Evolutionary conservation across 805 yeast genomes (phyloP), one percentile per base, ranked within the genome.

Genomic region (Metschnikowia cubensis): DNA sequence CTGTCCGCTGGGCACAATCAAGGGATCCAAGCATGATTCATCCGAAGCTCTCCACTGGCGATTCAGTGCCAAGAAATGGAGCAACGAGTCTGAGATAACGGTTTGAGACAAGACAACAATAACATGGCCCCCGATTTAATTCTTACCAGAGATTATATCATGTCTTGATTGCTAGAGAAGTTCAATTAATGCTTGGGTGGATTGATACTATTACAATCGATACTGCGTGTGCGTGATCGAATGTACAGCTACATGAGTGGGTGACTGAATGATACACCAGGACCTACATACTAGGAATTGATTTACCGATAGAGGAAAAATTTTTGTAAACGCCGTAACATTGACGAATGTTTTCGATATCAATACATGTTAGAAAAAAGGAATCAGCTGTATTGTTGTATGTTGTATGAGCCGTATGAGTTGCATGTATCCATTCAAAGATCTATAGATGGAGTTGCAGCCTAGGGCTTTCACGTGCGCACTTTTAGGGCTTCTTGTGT

Each of bases 31-130:
- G 59, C 77, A 82, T 39, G 87, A 82, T 51, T 57, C 66, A 17
- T 77, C 75, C 17, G 68, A 70, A 2, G 63, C 80, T 14, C 69
- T 74, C 38, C 95, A 87, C 66, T 87, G 95, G 95, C 81, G 91
- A 71, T 80, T 84, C 57, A 70, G 70, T 52, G 71, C 77, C 48
- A 68, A 70, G 33, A 74, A 74, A 50, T 83, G 86, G 81, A 75
- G 75, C 50, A 65, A 69, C 11, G 94, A 86, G 61, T 64, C 70
- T 37, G 92, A 86, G 56, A 75, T 86, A 40, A 72, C 62, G 46
- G 61, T 80, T 42, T 77, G 50, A 56, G 18, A 11, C 29, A 25
- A 25, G 29, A 25, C 11, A 25, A 25, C 29, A 25, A 25, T 25
- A 25, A 8, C 8, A 25, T 25, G 29, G 29, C 11, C 29, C 3